Base-by-base conservation (phyloP, 768 basidiomycete genomes). In the Leucosporidium scottii region DNA sequence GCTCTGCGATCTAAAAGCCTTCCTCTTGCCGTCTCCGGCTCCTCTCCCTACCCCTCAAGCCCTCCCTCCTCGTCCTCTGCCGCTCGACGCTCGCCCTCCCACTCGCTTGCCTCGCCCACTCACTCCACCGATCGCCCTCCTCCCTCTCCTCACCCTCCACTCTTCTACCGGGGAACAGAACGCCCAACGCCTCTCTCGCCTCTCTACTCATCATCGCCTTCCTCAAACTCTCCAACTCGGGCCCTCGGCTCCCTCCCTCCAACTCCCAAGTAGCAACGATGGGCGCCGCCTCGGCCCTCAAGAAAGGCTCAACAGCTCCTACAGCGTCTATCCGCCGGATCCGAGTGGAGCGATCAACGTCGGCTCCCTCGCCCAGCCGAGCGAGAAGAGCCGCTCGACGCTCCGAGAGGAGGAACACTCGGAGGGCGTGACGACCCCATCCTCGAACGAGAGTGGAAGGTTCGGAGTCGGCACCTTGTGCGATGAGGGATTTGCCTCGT, bases 261-360 rank as follows among this genome's bases (percentile, higher is more conserved):
- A 72, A 59, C 56, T 72, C 71, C 48, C 62, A 68, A 30, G 59
- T 44, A 10, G 64, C 67, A 30, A 63, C 71, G 55, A 72, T 61
- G 10, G 67, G 64, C 0, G 64, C 71, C 28, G 71, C 71, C 27
- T 64, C 61, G 1, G 61, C 25, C 20, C 71, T 28, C 3, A 68
- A 59, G 57, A 66, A 36, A 4, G 23, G 54, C 53, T 59, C 63
- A 7, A 68, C 20, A 12, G 39, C 39, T 44, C 39, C 39, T 2
- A 44, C 15, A 10, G 39, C 39, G 15, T 31, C 51, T 23, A 53
- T 34, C 12, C 51, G 13, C 20, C 53, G 30, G 21, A 15, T 17
- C 17, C 30, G 25, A 7, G 3, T 15, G 27, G 55, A 58, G 2
- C 28, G 9, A 4, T 17, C 13, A 13, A 15, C 9, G 4, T 47